Conservation (phyloP, 2,329 filamentous ascomycete species). For the Cladosporium sp. region DNA sequence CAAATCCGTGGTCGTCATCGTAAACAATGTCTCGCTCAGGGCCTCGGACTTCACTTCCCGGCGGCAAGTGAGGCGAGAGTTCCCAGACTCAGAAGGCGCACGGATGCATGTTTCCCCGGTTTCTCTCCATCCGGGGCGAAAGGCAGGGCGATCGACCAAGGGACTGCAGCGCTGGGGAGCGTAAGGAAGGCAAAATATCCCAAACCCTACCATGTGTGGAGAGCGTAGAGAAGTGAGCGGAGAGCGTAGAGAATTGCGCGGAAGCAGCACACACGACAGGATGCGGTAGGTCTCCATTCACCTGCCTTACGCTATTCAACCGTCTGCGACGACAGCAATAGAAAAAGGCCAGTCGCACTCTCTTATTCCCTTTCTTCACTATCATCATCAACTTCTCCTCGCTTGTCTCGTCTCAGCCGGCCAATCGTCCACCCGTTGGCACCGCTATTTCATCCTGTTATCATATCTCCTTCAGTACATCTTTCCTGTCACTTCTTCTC, state of each 20-base stretch:
- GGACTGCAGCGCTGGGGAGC: slow-evolving; percentile 1
- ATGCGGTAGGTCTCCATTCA: slow-evolving; percentile 14
- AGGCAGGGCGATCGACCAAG: neutral
- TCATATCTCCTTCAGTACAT: neutral
- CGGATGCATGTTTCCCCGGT: neutral
- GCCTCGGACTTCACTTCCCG: neutral
- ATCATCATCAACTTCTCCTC: neutral
- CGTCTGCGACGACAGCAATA: slow-evolving; percentile 2
- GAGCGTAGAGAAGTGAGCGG: slow-evolving; percentile 6
- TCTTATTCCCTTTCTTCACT: neutral
- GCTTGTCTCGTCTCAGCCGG: slow-evolving; percentile 3
- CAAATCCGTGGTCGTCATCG: slow-evolving; percentile 2
- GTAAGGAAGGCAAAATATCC: slow-evolving; percentile 7
- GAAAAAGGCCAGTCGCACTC: slow-evolving; percentile 15
- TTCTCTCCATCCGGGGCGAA: slow-evolving; percentile 10
- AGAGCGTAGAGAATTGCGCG: slow-evolving; percentile 19
- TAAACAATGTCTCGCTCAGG: slow-evolving; percentile 2
- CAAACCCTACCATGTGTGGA: slow-evolving; percentile 15
- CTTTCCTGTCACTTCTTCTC: neutral
- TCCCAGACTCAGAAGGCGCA: neutral
- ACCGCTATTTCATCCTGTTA: slow-evolving; percentile 15
- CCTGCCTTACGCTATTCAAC: slow-evolving; percentile 20
- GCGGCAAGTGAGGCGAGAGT: slow-evolving; percentile 9
- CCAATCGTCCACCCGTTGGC: slow-evolving; percentile 11
- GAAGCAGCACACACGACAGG: neutral